Conservation (phyloP, 108 stramenopile genomes). For the Discostella pseudostelligera region DNA sequence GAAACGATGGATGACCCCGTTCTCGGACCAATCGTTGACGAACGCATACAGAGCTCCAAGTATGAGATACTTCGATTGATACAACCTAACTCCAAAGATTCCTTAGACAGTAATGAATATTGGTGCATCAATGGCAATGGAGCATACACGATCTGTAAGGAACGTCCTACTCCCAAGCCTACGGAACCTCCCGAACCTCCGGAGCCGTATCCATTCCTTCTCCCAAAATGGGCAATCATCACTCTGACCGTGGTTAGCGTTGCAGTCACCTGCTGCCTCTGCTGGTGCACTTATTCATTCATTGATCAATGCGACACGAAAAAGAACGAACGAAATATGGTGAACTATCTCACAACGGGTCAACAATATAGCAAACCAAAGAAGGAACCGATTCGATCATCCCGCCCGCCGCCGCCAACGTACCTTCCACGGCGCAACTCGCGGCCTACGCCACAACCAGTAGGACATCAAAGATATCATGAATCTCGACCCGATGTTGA, state of each 20-base stretch:
- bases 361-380: neutral
- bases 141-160: neutral
- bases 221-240: conserved; percentile 3
- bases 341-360: neutral
- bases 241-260: neutral
- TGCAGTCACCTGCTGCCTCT: neutral
- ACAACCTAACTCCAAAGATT: neutral
- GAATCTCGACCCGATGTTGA: neutral
- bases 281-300: conserved; percentile 1
- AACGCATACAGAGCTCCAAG: neutral
- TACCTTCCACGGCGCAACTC: neutral
- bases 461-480: neutral
- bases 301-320: neutral
- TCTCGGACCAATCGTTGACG: neutral
- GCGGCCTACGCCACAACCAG: neutral
- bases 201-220: neutral
- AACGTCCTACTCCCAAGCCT: neutral
- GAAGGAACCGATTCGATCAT: neutral
- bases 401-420: neutral
- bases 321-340: conserved; percentile 4
- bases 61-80: neutral
- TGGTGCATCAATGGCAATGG: conserved; percentile 3
- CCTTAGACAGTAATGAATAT: neutral
- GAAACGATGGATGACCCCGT: neutral
- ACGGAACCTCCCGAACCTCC: neutral